Conservation (phyloP, 2,329 filamentous ascomycete genomes). For the Tolypocladium sp. region DNA sequence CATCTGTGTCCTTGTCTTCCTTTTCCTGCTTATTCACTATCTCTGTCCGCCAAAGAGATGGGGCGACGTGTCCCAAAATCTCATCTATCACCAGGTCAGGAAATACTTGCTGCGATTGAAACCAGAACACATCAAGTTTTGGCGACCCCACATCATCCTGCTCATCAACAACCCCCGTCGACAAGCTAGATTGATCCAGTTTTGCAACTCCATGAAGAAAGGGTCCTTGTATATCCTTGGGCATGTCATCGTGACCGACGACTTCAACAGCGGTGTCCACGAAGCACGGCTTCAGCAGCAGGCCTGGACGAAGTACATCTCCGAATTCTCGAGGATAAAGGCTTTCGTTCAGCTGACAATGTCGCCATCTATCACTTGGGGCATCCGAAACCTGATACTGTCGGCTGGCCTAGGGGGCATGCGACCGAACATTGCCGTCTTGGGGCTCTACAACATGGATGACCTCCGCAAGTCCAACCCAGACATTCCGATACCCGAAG, state of each 20-base stretch:
- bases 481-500: conserved; percentile 45
- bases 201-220: conserved; percentile 87
- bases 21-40: conserved; percentile 82
- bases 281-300: conserved; percentile 75
- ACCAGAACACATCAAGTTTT: conserved; percentile 89
- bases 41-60: conserved; percentile 77
- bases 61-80: conserved; percentile 82
- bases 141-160: conserved; percentile 79
- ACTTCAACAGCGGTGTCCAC: conserved; percentile 69
- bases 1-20: conserved; percentile 61
- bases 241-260: conserved; percentile 77
- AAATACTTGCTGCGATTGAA: conserved; percentile 79
- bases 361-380: conserved; percentile 77
- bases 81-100: conserved; percentile 78
- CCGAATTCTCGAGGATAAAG: conserved; percentile 75
- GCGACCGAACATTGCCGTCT: conserved; percentile 77
- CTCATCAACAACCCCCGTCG: conserved; percentile 75
- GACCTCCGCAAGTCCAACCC: conserved; percentile 57
- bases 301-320: conserved; percentile 77
- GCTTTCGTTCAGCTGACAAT: conserved; percentile 83
- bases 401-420: conserved; percentile 79
- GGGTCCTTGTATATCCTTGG: conserved; percentile 77
- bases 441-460: conserved; percentile 73
- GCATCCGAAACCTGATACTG: conserved; percentile 71
- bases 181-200: conserved; percentile 77